Percentiles rank a stretch among this genome's conserved stretches.
Conservation (phyloP, 345 rosid genomes). For the Kernera saxatilis region DNA sequence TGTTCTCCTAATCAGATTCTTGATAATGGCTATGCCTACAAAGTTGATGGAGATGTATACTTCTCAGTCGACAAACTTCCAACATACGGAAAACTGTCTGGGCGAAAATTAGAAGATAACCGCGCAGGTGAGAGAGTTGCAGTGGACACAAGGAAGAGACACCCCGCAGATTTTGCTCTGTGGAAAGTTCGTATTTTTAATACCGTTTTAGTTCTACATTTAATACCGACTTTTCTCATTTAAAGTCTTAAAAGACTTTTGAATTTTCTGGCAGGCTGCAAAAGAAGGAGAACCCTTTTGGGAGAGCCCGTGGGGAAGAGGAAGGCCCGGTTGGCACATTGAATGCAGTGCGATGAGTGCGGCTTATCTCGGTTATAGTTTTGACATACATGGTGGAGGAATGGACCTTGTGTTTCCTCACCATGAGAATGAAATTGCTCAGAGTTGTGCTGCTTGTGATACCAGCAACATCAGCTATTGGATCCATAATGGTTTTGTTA, state of each 20-base stretch:
- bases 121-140: constrained; percentile 95
- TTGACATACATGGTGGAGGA: constrained; percentile 98
- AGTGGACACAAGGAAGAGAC: constrained; percentile 78
- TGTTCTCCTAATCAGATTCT: constrained; percentile 52
- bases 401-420: constrained; percentile 99
- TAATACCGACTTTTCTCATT: background rate
- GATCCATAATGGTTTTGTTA: constrained; percentile 97
- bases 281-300: constrained; percentile 89
- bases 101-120: constrained; percentile 83
- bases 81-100: constrained; percentile 75
- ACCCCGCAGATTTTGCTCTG: constrained; percentile 94
- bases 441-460: constrained; percentile 91
- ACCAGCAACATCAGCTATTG: constrained; percentile 73
- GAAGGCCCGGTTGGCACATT: constrained; percentile 99
- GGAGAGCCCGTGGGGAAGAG: constrained; percentile 99
- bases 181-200: constrained; percentile 57
- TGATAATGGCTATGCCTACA: constrained; percentile 81
- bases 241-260: background rate
- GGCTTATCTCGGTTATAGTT: constrained; percentile 73
- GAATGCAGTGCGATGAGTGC: constrained; percentile 98
- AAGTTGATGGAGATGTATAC: constrained; percentile 70
- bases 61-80: constrained; percentile 75
- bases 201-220: background rate
- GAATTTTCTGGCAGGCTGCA: constrained; percentile 48
- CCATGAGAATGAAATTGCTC: constrained; percentile 98